A percentile compares a stretch with the other conserved stretches of the same genome.
phyloP scores from a whole-genome alignment of 768 basidiomycete genomes.

The Fomitopsis pulvina region DNA sequence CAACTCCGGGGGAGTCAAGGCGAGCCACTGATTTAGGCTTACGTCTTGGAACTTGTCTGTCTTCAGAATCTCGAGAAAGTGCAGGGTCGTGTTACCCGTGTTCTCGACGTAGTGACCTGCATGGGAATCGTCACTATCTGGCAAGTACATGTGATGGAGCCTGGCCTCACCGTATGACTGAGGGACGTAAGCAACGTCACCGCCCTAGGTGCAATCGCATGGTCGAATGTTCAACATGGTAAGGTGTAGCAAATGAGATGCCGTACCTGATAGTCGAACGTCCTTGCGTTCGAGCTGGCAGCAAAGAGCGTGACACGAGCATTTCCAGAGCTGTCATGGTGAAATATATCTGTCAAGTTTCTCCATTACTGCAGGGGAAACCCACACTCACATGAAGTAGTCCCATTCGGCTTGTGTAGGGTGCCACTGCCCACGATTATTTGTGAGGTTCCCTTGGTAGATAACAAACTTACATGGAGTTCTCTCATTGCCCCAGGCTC shows the following conservation, averaged over 20 bases:
- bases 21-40: conserved; percentile 55
- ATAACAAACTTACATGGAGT: conserved; percentile 39
- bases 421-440: conserved; percentile 49
- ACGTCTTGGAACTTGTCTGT: conserved; percentile 48
- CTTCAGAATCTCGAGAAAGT: conserved; percentile 54
- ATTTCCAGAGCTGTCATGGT: conserved; percentile 26
- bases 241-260: neutral
- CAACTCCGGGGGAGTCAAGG: conserved; percentile 48
- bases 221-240: neutral
- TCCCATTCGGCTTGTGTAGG: conserved; percentile 60
- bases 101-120: conserved; percentile 61
- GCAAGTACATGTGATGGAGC: neutral
- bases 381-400: conserved; percentile 43
- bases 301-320: conserved; percentile 40
- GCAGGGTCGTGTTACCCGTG: conserved; percentile 50
- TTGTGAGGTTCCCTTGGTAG: conserved; percentile 1
- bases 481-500: conserved; percentile 52
- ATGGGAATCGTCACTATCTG: neutral
- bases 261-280: conserved; percentile 39
- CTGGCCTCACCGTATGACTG: conserved; percentile 10
- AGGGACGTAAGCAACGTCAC: conserved; percentile 21
- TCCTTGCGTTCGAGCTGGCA: conserved; percentile 31
- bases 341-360: neutral
- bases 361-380: neutral
- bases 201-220: conserved; percentile 3